These are phyloP conservation scores for Cerrena zonata DNA, from an alignment of 1,284 basidiomycete species.

Conservation along the genomic window DNA sequence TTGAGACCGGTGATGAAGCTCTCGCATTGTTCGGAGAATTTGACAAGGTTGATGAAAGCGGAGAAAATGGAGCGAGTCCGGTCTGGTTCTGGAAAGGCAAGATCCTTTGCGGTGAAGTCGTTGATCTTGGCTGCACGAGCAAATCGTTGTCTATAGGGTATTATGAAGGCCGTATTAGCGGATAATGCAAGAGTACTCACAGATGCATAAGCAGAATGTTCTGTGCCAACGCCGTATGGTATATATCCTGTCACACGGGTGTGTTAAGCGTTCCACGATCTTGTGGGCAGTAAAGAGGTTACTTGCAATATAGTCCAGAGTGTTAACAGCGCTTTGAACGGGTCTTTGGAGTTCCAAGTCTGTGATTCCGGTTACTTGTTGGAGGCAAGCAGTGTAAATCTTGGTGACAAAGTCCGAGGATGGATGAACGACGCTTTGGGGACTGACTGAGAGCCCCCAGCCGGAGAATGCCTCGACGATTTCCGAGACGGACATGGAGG, in stretches of 20 bases:
- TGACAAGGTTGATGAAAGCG: slow-evolving; percentile 88
- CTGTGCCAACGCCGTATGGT: slow-evolving; percentile 23
- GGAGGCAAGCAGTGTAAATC: slow-evolving; percentile 64
- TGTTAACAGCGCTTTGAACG: slow-evolving; percentile 48
- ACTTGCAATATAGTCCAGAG: slow-evolving; percentile 35
- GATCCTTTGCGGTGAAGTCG: slow-evolving; percentile 72
- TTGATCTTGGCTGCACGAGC: slow-evolving; percentile 69
- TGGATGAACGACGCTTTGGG: slow-evolving; percentile 67
- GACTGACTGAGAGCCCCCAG: slow-evolving; percentile 61
- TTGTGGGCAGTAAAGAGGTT: too few species aligned
- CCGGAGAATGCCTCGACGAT: slow-evolving; percentile 56
- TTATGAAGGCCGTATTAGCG: background rate
- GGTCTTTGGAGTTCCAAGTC: slow-evolving; percentile 57
- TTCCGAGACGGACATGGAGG: slow-evolving; percentile 56
- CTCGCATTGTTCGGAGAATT: slow-evolving; percentile 75
- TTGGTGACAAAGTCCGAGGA: slow-evolving; percentile 64
- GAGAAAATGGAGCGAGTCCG: slow-evolving; percentile 73
- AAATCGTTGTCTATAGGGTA: slow-evolving; percentile 50
- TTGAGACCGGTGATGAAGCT: slow-evolving; percentile 56
- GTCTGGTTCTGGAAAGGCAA: slow-evolving; percentile 65
- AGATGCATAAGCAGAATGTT: slow-evolving; percentile 26
- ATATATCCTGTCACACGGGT: slow-evolving; percentile 25
- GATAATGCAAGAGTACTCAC: slow-evolving; percentile 13
- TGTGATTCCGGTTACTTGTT: slow-evolving; percentile 63
- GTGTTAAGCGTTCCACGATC: too few species aligned